Percentiles rank a stretch among this genome's conserved stretches.
phyloP scores from a whole-genome alignment of 805 yeast genomes.

The Clavispora phyllophila region DNA sequence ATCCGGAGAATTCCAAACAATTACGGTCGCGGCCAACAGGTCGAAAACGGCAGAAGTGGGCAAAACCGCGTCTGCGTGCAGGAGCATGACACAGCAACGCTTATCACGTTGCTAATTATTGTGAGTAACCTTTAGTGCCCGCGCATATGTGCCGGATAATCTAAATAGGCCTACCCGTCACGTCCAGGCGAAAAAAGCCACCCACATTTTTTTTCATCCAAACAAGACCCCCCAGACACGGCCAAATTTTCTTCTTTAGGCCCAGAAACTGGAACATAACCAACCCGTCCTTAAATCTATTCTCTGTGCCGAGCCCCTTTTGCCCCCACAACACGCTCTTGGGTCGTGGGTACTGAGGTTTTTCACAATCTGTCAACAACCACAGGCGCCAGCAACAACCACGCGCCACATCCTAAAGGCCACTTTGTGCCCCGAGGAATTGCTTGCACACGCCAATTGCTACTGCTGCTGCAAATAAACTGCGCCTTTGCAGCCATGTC shows the following conservation, averaged over 20 bases:
- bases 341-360: background rate
- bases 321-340: background rate
- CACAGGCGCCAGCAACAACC: background rate
- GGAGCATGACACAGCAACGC: constrained; percentile 1
- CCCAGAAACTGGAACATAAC: background rate
- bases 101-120: background rate
- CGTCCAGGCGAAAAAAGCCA: constrained; percentile 1
- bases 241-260: background rate
- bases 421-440: background rate
- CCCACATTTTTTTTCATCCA: background rate
- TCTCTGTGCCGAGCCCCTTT: background rate
- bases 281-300: background rate
- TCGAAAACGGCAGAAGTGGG: background rate
- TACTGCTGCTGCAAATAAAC: background rate
- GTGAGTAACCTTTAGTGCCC: background rate
- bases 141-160: background rate
- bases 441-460: background rate
- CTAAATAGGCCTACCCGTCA: background rate
- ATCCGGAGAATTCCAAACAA: background rate
- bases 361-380: background rate
- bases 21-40: background rate
- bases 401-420: background rate
- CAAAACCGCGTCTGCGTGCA: background rate
- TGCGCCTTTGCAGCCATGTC: background rate
- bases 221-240: background rate